Evolutionary conservation across 164 flowering plant species (phyloP).

Genomic region (Macadamia tetraphylla): DNA sequence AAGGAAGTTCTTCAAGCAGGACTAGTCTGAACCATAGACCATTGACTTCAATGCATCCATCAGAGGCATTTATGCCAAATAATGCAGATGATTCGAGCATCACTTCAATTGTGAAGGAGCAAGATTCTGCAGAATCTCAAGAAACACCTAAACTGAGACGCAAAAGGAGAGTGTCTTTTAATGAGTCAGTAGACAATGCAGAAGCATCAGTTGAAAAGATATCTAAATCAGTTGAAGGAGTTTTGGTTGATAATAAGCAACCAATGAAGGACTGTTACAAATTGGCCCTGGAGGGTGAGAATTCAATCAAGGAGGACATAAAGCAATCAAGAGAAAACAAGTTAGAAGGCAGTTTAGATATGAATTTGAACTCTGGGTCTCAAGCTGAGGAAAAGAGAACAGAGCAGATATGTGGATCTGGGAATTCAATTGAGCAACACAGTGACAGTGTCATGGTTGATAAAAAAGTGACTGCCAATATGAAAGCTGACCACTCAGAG

Average conservation of each 20-base stretch:
- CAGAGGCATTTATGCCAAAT: not conserved
- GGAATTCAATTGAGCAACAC: not conserved
- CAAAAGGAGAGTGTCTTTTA: conserved; percentile 5
- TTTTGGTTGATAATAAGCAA: not conserved
- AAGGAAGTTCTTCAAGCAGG: not conserved
- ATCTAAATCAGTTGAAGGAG: not conserved
- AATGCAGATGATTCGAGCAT: not conserved
- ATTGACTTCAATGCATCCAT: not conserved
- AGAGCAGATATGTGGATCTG: not conserved
- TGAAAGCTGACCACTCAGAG: not conserved
- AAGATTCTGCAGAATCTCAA: not conserved
- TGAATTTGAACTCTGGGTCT: not conserved
- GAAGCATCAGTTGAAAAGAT: not conserved
- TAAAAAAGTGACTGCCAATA: not conserved
- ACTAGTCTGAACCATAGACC: not conserved
- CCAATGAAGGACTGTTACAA: not conserved
- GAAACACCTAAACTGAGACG: not conserved
- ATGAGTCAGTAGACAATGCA: not conserved
- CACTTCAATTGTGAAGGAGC: not conserved
- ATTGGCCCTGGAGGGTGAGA: not conserved
- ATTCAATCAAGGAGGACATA: not conserved
- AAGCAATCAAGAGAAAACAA: not conserved
- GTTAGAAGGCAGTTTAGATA: not conserved
- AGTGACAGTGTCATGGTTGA: not conserved
- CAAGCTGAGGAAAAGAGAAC: not conserved